Conservation (phyloP, 164 flowering plant species). For the Kalanchoe fedtschenkoi region DNA sequence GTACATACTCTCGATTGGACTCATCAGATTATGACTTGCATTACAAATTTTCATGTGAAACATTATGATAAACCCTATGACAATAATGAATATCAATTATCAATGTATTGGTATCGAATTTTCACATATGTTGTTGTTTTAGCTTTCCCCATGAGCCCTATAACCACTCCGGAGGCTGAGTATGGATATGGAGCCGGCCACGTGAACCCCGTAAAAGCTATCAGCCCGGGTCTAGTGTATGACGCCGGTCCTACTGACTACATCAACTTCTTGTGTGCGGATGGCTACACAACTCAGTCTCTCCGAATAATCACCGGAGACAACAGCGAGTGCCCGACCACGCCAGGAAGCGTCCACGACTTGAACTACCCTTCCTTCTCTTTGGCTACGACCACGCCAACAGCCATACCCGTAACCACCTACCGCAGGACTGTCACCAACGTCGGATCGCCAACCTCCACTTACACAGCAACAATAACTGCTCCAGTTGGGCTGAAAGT, state of each 20-base stretch:
- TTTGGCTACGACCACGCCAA: not conserved
- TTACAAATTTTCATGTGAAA: not conserved
- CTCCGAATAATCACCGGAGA: constrained; percentile 11
- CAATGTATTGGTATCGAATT: not conserved
- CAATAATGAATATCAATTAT: not conserved
- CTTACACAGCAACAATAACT: constrained; percentile 9
- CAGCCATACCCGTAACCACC: not conserved
- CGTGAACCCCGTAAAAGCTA: constrained; percentile 14
- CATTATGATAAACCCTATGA: not conserved
- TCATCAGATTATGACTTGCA: not conserved
- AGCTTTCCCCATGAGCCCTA: constrained; percentile 13
- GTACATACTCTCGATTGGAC: no score
- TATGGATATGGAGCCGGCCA: constrained; percentile 22
- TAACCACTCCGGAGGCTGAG: constrained; percentile 9
- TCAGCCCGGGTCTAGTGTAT: constrained; percentile 18
- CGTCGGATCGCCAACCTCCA: constrained; percentile 13
- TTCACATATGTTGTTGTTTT: not conserved
- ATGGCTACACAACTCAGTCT: constrained; percentile 8
- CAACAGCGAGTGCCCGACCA: constrained; percentile 10
- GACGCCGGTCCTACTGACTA: constrained; percentile 14
- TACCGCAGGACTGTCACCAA: constrained; percentile 16
- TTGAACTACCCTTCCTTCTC: constrained; percentile 20
- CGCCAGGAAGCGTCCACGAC: constrained; percentile 7
- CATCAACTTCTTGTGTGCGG: constrained; percentile 15
- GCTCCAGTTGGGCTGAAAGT: constrained; percentile 11